Percentiles rank a stretch among this genome's conserved stretches.
These are phyloP conservation scores for Tylopilus rubrobrunneus DNA, from an alignment of 768 basidiomycete genomes.

Conservation along the genomic window DNA sequence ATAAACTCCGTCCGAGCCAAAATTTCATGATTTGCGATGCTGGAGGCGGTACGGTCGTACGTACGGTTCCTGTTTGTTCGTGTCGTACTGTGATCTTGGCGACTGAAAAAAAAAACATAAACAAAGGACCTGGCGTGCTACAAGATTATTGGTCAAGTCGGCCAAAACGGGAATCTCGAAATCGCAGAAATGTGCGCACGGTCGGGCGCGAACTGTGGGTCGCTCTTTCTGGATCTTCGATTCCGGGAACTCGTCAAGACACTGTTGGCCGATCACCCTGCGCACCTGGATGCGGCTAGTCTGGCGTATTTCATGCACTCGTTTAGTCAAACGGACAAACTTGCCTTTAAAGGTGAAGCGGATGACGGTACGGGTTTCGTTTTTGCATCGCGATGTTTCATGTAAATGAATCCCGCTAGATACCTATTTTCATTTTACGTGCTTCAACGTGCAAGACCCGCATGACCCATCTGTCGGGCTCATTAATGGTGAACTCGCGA, in stretches of 20 bases:
- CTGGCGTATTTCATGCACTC: constrained; percentile 86
- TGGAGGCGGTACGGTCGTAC: constrained; percentile 74
- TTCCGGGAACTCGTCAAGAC: constrained; percentile 79
- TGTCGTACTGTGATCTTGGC: background rate
- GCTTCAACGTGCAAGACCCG: constrained; percentile 83
- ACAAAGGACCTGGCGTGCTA: constrained; percentile 48
- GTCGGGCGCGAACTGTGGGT: constrained; percentile 84
- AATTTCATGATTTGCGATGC: constrained; percentile 93
- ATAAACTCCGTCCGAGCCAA: constrained; percentile 74
- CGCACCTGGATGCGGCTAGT: constrained; percentile 76
- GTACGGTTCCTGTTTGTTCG: constrained; percentile 21
- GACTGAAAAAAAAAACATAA: background rate
- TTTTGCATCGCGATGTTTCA: background rate
- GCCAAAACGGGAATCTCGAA: constrained; percentile 75
- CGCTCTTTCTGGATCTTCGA: constrained; percentile 81
- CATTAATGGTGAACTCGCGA: constrained; percentile 77
- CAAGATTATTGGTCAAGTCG: constrained; percentile 77
- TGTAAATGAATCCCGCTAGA: constrained; percentile 39
- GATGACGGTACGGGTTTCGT: constrained; percentile 62
- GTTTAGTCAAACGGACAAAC: constrained; percentile 86
- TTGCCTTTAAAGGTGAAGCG: constrained; percentile 63
- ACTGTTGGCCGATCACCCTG: constrained; percentile 78
- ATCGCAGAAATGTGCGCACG: constrained; percentile 89
- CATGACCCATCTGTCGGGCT: constrained; percentile 78
- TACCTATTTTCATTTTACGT: constrained; percentile 83